Conservation (phyloP, 2,329 filamentous ascomycete species). For the Pezicula radicicola region DNA sequence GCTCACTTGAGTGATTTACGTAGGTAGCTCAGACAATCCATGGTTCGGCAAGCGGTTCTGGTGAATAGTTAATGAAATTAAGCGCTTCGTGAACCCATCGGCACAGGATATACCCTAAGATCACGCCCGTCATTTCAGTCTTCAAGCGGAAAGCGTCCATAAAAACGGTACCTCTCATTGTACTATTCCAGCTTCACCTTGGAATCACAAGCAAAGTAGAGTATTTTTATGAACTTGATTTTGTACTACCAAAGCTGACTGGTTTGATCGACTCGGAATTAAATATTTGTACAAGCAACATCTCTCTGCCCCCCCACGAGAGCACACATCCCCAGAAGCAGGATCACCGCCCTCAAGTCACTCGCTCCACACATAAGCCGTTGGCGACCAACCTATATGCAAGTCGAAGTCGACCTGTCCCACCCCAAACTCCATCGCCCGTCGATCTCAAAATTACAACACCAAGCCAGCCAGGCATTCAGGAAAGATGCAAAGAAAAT, state of each 20-base stretch:
- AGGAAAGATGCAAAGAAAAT: constrained; percentile 3
- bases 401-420: neutral
- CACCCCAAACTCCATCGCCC: neutral
- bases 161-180: too few species aligned
- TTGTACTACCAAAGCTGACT: constrained; percentile 25
- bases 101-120: too few species aligned
- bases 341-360: constrained; percentile 1
- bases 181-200: too few species aligned
- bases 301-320: constrained; percentile 1
- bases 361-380: constrained; percentile 7
- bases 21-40: too few species aligned
- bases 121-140: too few species aligned
- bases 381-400: constrained; percentile 17
- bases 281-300: constrained; percentile 28
- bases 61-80: too few species aligned
- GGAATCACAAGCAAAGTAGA: too few species aligned
- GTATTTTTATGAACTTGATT: constrained; percentile 12
- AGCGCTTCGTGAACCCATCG: too few species aligned
- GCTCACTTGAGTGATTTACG: too few species aligned
- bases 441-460: constrained; percentile 21
- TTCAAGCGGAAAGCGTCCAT: too few species aligned
- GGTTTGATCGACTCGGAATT: constrained; percentile 23
- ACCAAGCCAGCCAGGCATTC: constrained; percentile 26
- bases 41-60: too few species aligned
- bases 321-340: constrained; percentile 13